Evolutionary conservation across 352 stramenopile genomes (phyloP), one percentile per base, ranked within the genome.

Genomic region (Phytophthora gonapodyides): DNA sequence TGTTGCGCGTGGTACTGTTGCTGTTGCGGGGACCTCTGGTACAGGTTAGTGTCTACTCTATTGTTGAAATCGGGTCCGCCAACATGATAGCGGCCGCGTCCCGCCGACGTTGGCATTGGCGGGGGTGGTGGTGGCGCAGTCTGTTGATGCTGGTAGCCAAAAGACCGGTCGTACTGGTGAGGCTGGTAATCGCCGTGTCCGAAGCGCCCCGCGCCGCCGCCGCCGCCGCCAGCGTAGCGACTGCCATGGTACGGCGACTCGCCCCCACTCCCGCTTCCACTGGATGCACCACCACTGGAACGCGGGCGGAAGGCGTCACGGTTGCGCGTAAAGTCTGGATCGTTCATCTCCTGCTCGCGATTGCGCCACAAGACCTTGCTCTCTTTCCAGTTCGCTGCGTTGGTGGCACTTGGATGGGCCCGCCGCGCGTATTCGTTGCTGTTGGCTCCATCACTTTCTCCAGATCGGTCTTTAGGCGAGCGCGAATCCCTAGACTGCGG

Each of bases 351-450:
- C 67, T 98, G 87, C 60, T 97, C 84, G 30, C 92, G 88, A 76
- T 98, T 98, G 19, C 95, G 87, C 79, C 91, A 98, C 42, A 97
- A 80, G 33, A 96, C 95, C 57, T 98, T 98, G 60, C 75, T 94
- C 59, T 94, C 82, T 56, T 93, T 94, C 87, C 87, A 96, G 67
- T 88, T 87, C 7, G 69, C 69, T 42, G 69, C 59, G 49, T 77
- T 77, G 5, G 51, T 36, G 21, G 69, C 69, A 66, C 44, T 77
- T 2, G 60, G 65, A 13, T 62, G 40, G 13, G 55, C 52, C 19
- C 56, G 51, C 19, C 60, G 57, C 7, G 52, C 54, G 37, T 57
- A 61, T 34, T 67, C 61, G 21, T 55, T 62, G 11, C n/a, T 17
- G 41, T 17, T 44, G 42, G 27, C 16, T 41, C 42, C 37, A 9